Evolutionary conservation across 805 yeast species (phyloP).

Genomic region (Zygosaccharomyces kombuchaensis): DNA sequence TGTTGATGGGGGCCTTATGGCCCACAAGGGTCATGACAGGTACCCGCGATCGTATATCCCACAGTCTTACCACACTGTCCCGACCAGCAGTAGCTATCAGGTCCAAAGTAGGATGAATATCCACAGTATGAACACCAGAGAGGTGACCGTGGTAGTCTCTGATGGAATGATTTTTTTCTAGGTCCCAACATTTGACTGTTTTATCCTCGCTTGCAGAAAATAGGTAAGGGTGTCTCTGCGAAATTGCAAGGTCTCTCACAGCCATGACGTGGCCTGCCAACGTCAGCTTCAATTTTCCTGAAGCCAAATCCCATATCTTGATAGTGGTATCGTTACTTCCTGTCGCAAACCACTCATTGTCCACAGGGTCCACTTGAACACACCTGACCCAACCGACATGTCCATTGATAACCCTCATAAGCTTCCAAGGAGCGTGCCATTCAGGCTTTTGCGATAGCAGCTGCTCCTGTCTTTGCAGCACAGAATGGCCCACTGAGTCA

Average conservation of each 20-base stretch:
- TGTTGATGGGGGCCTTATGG: constrained; percentile 70
- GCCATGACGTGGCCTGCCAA: constrained; percentile 90
- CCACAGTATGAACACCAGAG: constrained; percentile 81
- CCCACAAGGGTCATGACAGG: constrained; percentile 78
- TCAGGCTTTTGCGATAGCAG: constrained; percentile 27
- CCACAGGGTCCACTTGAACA: constrained; percentile 71
- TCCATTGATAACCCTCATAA: constrained; percentile 72
- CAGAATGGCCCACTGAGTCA: constrained; percentile 13
- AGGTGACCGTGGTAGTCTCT: constrained; percentile 93
- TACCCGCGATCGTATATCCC: constrained; percentile 85
- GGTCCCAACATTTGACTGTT: constrained; percentile 91
- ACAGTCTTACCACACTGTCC: constrained; percentile 78
- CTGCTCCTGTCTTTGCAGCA: constrained; percentile 25
- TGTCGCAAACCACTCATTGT: constrained; percentile 85
- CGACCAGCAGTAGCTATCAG: constrained; percentile 81
- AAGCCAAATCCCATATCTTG: constrained; percentile 85
- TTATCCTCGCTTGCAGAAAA: constrained; percentile 93
- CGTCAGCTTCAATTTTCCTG: constrained; percentile 64
- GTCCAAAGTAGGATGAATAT: constrained; percentile 83
- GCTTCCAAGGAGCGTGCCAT: constrained; percentile 67
- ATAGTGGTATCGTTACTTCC: constrained; percentile 88
- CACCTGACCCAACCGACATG: constrained; percentile 91
- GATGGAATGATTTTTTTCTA: constrained; percentile 75
- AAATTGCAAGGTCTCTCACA: constrained; percentile 70
- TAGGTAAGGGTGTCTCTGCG: constrained; percentile 76